Base-by-base conservation (phyloP, 108 stramenopile species). In the Thalassiosira profunda region DNA sequence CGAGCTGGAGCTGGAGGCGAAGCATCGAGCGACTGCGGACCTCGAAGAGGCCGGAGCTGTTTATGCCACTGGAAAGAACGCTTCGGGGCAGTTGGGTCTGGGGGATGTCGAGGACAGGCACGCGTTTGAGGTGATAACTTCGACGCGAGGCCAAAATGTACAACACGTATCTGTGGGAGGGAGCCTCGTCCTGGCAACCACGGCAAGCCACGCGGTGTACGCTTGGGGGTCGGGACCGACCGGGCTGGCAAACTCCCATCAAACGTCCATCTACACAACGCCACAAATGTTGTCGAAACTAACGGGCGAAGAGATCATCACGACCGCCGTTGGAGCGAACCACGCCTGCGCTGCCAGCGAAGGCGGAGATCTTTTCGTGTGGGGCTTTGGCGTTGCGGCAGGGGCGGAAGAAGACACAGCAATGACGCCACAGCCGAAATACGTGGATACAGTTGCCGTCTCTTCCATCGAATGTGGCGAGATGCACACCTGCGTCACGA, bases 1-100 rank as follows among this genome's bases (percentile, higher is more conserved):
- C 35, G 37, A 66, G 21, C 75, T 85, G 17, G 84, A 86, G 33
- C 33, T 79, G 1, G 90, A 93, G 58, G 83, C 81, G 8, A 84
- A 87, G 30, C 80, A 84, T 26, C 37, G 72, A 34, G 45, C 64
- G 1, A 83, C 75, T 47, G 83, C 84, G 12, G 86, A 76, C 10
- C 15, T 86, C 7, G 92, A 93, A 53, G 90, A 93, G 55, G 47
- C 83, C n/a, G 92, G 92, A 17, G 63, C 78, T 3, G 87, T 91
- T 2, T 91, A 91, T 55, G 67, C 41, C 0, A 37, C 55, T 8
- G 90, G 88, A 3, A 54, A 58, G 26, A 91, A 89, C 42, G 49
- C 64, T 29, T 30, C 46, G n/a, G 88, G 89, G 2, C 89, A 93
- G 48, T 72, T 93, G 0, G 92, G 88, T 14, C 52, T 89, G 31